phyloP scores from a whole-genome alignment of 768 basidiomycete genomes.

The Leccinellum luteum region DNA sequence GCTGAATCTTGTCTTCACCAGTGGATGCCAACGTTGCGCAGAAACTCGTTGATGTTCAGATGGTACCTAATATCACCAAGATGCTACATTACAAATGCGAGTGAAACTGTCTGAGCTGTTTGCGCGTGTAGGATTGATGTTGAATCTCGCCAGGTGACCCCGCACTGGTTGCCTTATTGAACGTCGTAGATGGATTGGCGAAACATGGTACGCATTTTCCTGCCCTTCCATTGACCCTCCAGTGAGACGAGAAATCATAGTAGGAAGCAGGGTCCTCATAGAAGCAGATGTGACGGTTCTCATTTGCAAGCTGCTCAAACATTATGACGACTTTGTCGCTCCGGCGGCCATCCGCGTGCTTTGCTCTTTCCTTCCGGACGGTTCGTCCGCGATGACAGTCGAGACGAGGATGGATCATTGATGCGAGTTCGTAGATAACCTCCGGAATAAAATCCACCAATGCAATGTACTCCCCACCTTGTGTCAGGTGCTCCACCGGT shows the following conservation, averaged over 20 bases:
- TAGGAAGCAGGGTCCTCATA: constrained; percentile 2
- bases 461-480: constrained; percentile 14
- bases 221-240: not conserved
- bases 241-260: not conserved
- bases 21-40: constrained; percentile 12
- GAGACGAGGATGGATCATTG: not conserved
- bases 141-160: constrained; percentile 8
- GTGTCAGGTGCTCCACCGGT: constrained; percentile 18
- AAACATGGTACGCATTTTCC: constrained; percentile 7
- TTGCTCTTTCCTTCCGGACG: constrained; percentile 22
- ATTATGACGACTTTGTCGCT: constrained; percentile 27
- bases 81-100: constrained; percentile 15
- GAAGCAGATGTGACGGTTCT: too few relatives aligned
- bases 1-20: not conserved
- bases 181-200: constrained; percentile 15
- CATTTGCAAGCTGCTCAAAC: constrained; percentile 16
- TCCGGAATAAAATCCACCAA: constrained; percentile 14
- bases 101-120: not conserved
- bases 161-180: constrained; percentile 22
- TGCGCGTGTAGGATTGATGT: too few relatives aligned
- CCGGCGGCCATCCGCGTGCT: constrained; percentile 25
- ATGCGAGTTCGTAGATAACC: constrained; percentile 14
- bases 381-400: not conserved
- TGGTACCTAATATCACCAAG: constrained; percentile 14
- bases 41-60: constrained; percentile 14